These are phyloP conservation scores for Mycena rebaudengoi DNA, from an alignment of 768 basidiomycete species.

Conservation along the genomic window DNA sequence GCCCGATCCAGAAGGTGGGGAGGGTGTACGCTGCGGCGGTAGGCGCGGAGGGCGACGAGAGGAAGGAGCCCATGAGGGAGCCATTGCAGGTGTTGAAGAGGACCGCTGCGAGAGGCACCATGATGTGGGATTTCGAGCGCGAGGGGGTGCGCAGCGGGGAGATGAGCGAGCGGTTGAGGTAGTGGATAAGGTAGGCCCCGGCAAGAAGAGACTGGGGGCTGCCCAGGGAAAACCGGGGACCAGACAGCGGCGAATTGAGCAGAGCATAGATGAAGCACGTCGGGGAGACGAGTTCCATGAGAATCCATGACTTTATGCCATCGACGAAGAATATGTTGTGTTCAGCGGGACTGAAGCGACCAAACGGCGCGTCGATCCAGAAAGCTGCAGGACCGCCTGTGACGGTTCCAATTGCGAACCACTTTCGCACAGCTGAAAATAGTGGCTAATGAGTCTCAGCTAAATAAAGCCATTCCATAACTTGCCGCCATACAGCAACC, in stretches of 20 bases:
- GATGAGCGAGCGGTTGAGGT: slow-evolving; percentile 82
- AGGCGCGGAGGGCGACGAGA: slow-evolving; percentile 64
- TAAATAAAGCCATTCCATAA: background rate
- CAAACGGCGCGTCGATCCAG: slow-evolving; percentile 80
- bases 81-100: slow-evolving; percentile 82
- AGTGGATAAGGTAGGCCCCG: slow-evolving; percentile 74
- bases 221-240: slow-evolving; percentile 39
- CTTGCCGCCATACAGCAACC: slow-evolving; percentile 15
- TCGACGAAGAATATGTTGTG: slow-evolving; percentile 63
- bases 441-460: too few relatives aligned
- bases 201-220: slow-evolving; percentile 60
- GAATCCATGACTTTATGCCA: slow-evolving; percentile 73
- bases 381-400: slow-evolving; percentile 49
- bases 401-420: slow-evolving; percentile 53
- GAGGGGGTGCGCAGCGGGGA: slow-evolving; percentile 84
- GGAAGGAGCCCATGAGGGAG: slow-evolving; percentile 71
- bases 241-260: slow-evolving; percentile 56
- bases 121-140: slow-evolving; percentile 77
- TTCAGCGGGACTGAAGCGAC: slow-evolving; percentile 66
- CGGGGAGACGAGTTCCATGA: slow-evolving; percentile 79
- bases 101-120: slow-evolving; percentile 62
- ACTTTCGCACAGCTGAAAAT: slow-evolving; percentile 50
- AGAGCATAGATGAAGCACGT: slow-evolving; percentile 59
- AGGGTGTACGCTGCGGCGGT: slow-evolving; percentile 35
- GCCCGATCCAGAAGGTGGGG: slow-evolving; percentile 67